phyloP scores from a whole-genome alignment of 768 basidiomycete species.

The Hemileccinum impolitum region DNA sequence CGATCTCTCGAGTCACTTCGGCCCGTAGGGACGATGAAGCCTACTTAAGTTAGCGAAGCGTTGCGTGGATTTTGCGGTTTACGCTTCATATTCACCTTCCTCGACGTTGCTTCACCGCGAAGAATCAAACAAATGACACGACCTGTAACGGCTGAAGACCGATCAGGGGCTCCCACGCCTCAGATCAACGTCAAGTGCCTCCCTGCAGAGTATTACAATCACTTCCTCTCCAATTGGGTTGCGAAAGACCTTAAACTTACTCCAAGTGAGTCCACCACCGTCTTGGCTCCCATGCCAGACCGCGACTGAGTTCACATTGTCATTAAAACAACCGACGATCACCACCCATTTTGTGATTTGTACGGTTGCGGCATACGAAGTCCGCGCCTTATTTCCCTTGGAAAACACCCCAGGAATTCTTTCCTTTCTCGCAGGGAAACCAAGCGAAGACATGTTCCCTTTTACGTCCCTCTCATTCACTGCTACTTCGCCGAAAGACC shows the following conservation, averaged over 20 bases:
- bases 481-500: constrained; percentile 44
- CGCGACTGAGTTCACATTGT: background rate
- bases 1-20: background rate
- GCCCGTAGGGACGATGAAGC: background rate
- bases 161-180: background rate
- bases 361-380: constrained; percentile 28
- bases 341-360: background rate
- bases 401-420: constrained; percentile 71
- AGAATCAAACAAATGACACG: background rate
- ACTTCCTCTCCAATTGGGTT: constrained; percentile 52
- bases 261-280: constrained; percentile 41
- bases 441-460: constrained; percentile 78
- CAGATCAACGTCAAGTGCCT: constrained; percentile 22
- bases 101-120: background rate
- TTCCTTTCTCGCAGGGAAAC: constrained; percentile 79
- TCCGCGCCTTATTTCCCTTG: constrained; percentile 64
- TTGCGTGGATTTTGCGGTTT: background rate
- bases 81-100: background rate
- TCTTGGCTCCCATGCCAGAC: background rate
- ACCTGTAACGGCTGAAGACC: background rate
- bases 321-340: background rate
- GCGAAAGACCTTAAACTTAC: constrained; percentile 57
- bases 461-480: constrained; percentile 70
- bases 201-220: constrained; percentile 48
- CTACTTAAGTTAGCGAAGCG: background rate